Conservation (phyloP, 2,329 filamentous ascomycete species). For the Anthostomella pinea region DNA sequence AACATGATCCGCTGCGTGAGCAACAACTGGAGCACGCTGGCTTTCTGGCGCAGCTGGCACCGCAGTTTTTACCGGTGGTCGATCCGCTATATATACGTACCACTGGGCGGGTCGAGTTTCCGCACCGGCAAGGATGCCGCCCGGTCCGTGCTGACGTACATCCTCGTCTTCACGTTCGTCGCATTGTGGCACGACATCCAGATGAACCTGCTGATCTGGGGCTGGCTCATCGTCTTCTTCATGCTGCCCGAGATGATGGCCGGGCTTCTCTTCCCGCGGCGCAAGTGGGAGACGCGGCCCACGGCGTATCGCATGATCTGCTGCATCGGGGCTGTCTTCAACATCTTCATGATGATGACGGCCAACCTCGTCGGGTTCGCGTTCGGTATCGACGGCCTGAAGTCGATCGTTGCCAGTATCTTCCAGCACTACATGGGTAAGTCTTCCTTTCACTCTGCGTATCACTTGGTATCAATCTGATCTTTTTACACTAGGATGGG, state of each 20-base stretch:
- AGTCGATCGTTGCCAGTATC: constrained; percentile 72
- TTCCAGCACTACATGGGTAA: constrained; percentile 69
- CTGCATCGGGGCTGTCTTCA: constrained; percentile 75
- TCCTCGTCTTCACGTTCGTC: constrained; percentile 91
- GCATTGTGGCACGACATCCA: constrained; percentile 98
- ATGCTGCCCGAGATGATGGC: constrained; percentile 84
- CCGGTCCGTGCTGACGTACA: constrained; percentile 69
- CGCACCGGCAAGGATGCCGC: constrained; percentile 44
- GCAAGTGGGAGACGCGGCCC: constrained; percentile 66
- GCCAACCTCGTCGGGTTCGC: constrained; percentile 96
- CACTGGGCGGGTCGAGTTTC: constrained; percentile 70
- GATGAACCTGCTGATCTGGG: constrained; percentile 87
- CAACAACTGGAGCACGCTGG: constrained; percentile 86
- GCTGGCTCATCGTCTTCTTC: constrained; percentile 93
- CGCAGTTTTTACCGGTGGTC: constrained; percentile 93
- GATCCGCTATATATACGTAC: constrained; percentile 89
- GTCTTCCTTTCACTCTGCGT: constrained; percentile 21
- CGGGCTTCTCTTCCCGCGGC: constrained; percentile 66
- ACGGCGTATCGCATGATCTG: constrained; percentile 77
- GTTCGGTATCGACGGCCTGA: constrained; percentile 82
- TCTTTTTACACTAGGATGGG: constrained; percentile 55
- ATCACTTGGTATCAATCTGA: too few species aligned
- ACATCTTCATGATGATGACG: constrained; percentile 91
- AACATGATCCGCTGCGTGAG: constrained; percentile 98
- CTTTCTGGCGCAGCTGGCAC: constrained; percentile 97